Percentiles rank a stretch among this genome's conserved stretches.
Conservation (phyloP, 495 filamentous ascomycete species). For the Astrocystis sublimbata region DNA sequence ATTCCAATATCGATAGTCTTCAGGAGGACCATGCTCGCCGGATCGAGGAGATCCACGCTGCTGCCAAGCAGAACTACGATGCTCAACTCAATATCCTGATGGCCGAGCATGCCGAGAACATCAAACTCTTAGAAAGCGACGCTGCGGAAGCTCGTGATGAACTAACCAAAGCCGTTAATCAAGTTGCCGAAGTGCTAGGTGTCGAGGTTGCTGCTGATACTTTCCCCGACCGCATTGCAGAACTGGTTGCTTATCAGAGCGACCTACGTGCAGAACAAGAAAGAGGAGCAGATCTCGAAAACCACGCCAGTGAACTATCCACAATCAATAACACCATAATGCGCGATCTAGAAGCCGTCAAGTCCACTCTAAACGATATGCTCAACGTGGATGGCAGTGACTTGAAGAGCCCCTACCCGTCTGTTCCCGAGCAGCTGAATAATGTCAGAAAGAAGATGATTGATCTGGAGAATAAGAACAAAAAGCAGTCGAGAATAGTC, state of each 20-base stretch:
- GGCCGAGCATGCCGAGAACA: conserved; percentile 58
- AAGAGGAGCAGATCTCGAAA: conserved; percentile 53
- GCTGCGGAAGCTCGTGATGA: conserved; percentile 70
- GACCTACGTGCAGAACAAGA: conserved; percentile 56
- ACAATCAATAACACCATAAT: conserved; percentile 56
- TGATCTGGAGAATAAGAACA: conserved; percentile 60
- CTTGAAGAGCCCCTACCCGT: conserved; percentile 56
- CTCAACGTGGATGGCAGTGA: conserved; percentile 40
- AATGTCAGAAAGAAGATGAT: conserved; percentile 72
- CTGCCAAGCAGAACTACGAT: conserved; percentile 43
- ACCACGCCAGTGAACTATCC: conserved; percentile 49
- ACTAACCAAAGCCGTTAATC: conserved; percentile 61
- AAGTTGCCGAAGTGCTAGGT: conserved; percentile 54
- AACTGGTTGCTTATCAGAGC: conserved; percentile 52
- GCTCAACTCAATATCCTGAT: conserved; percentile 46
- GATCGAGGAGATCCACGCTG: conserved; percentile 50
- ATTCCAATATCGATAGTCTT: conserved; percentile 48
- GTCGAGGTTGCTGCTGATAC: conserved; percentile 57
- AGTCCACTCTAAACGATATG: conserved; percentile 46
- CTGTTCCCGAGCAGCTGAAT: conserved; percentile 68
- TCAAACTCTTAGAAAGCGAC: conserved; percentile 65
- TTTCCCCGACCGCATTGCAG: conserved; percentile 54
- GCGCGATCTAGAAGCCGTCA: conserved; percentile 55
- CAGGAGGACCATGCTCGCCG: conserved; percentile 47
- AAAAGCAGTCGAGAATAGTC: conserved; percentile 86